A percentile compares a stretch with the other conserved stretches of the same genome.
Conservation (phyloP, 2,329 filamentous ascomycete species). For the Cladosporium austrohemisphaericum region DNA sequence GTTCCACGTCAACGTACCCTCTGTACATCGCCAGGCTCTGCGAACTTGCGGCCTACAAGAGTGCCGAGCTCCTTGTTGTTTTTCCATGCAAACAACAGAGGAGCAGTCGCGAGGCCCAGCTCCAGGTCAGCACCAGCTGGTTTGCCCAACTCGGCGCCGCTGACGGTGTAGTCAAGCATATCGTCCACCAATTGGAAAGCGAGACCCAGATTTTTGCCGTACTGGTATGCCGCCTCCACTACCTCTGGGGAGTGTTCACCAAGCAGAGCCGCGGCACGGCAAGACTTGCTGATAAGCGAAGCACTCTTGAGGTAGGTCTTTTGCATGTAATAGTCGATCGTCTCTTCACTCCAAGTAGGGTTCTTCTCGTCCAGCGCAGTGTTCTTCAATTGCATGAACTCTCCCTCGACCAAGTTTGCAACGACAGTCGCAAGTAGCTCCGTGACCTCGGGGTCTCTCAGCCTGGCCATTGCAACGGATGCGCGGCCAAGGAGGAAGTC, state of each 20-base stretch:
- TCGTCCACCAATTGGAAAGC: constrained; percentile 98
- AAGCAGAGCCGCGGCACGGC: constrained; percentile 81
- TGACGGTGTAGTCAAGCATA: constrained; percentile 93
- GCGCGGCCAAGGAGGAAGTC: constrained; percentile 92
- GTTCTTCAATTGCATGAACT: constrained; percentile 99
- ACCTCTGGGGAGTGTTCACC: constrained; percentile 72
- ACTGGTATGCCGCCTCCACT: constrained; percentile 85
- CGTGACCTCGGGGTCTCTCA: constrained; percentile 89
- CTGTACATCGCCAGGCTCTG: constrained; percentile 74
- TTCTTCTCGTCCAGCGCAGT: constrained; percentile 82
- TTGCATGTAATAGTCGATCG: constrained; percentile 88
- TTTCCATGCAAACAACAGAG: constrained; percentile 86
- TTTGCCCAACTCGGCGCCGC: constrained; percentile 81
- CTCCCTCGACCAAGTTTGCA: constrained; percentile 93
- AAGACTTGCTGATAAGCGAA: constrained; percentile 92
- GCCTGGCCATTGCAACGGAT: constrained; percentile 84
- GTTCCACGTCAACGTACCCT: constrained; percentile 55
- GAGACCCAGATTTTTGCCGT: constrained; percentile 88
- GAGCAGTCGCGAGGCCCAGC: constrained; percentile 87
- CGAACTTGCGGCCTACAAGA: constrained; percentile 89
- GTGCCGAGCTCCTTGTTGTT: constrained; percentile 77
- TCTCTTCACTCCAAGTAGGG: constrained; percentile 82
- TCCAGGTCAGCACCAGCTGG: constrained; percentile 92
- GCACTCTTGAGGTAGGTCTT: constrained; percentile 99
- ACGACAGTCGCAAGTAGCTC: constrained; percentile 95